These are phyloP conservation scores for Tuber umbilicatum DNA, from an alignment of 495 filamentous ascomycete genomes.

Conservation along the genomic window DNA sequence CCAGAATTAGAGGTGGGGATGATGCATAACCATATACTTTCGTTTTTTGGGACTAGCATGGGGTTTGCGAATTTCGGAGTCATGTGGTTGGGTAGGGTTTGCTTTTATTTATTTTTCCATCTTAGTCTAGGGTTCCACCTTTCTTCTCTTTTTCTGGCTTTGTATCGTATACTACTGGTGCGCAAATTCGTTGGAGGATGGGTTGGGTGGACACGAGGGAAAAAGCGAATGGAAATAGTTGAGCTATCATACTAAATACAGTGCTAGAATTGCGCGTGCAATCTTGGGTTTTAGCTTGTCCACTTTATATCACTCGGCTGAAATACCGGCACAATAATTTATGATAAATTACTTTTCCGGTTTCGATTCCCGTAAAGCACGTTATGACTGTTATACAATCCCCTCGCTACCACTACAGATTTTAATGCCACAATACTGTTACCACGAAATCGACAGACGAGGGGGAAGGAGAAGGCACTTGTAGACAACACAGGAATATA, in stretches of 20 bases:
- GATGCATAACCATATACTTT: neutral
- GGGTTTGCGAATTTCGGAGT: neutral
- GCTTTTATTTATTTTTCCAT: neutral
- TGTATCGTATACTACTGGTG: neutral
- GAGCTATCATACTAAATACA: neutral
- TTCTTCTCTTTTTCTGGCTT: neutral
- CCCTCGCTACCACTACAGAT: neutral
- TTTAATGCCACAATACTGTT: neutral
- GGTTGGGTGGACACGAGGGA: neutral
- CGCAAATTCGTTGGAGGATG: neutral
- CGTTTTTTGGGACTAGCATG: neutral
- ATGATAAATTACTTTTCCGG: neutral
- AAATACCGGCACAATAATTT: neutral
- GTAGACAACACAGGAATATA: neutral
- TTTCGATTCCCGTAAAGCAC: neutral
- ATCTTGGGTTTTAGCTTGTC: neutral
- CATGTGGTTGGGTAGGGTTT: neutral
- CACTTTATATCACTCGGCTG: neutral
- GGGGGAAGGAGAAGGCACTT: neutral
- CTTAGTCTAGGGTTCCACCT: neutral
- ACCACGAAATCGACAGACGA: neutral
- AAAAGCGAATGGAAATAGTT: neutral
- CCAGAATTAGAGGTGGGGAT: neutral
- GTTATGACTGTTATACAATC: neutral
- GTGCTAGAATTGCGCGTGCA: neutral